These are phyloP conservation scores for Oryza punctata DNA, from an alignment of 176 grass and related monocot genomes.

Conservation along the genomic window DNA sequence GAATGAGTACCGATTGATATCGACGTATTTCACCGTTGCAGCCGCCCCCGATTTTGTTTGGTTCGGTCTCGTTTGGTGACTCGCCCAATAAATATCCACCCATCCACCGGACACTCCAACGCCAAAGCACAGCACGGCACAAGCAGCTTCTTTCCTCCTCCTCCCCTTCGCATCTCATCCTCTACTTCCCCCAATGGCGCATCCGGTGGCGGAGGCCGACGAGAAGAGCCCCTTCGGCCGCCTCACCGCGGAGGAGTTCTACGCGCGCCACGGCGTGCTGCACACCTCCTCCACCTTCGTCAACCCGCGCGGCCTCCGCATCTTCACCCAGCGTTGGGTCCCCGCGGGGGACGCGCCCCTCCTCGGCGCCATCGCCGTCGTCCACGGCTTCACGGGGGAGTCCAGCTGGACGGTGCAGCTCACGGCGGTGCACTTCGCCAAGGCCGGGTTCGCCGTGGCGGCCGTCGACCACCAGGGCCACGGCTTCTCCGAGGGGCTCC, in stretches of 20 bases:
- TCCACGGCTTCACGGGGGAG: slow-evolving; percentile 84
- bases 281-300: slow-evolving; percentile 81
- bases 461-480: slow-evolving; percentile 92
- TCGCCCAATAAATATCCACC: too few relatives aligned
- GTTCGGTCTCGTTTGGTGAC: too few relatives aligned
- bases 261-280: slow-evolving; percentile 61
- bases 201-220: slow-evolving; percentile 81
- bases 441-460: slow-evolving; percentile 69
- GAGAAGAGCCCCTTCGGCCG: slow-evolving; percentile 68
- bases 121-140: too few relatives aligned
- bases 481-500: slow-evolving; percentile 79
- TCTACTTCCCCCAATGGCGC: neutral
- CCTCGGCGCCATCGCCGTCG: slow-evolving; percentile 57
- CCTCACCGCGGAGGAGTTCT: slow-evolving; percentile 62
- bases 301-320: slow-evolving; percentile 63
- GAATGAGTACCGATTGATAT: too few relatives aligned
- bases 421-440: slow-evolving; percentile 74
- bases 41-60: too few relatives aligned
- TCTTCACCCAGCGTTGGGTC: slow-evolving; percentile 82
- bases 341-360: slow-evolving; percentile 30
- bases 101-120: too few relatives aligned
- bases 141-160: too few relatives aligned
- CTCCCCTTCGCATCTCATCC: too few relatives aligned
- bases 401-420: slow-evolving; percentile 77
- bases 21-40: too few relatives aligned